Evolutionary conservation across 495 filamentous ascomycete genomes (phyloP).

Genomic region (Tuber aestivum): DNA sequence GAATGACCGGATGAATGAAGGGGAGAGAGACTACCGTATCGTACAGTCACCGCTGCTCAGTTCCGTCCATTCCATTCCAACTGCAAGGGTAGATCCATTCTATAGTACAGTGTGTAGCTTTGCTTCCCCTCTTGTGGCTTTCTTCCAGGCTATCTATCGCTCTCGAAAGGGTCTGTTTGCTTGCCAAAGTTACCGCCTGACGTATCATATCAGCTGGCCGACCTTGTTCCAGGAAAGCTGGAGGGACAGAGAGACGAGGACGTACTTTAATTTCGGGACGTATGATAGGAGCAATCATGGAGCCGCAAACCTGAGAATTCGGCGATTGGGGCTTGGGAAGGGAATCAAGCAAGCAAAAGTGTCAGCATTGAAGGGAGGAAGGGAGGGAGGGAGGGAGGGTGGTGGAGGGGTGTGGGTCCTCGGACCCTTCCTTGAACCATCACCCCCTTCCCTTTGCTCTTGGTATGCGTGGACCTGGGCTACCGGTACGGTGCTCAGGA

Average conservation of each 20-base stretch:
- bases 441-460: conserved; percentile 20
- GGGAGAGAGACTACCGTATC: background rate
- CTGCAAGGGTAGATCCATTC: conserved; percentile 3
- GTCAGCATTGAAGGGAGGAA: conserved; percentile 8
- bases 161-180: conserved; percentile 9
- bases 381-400: background rate
- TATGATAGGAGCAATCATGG: conserved; percentile 22
- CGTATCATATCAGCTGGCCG: conserved; percentile 39
- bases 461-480: background rate
- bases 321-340: conserved; percentile 24
- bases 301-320: conserved; percentile 32
- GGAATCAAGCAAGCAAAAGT: conserved; percentile 1
- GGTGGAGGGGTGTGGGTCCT: conserved; percentile 27
- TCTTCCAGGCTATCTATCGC: conserved; percentile 16
- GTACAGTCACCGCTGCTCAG: conserved; percentile 1
- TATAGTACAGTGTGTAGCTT: background rate
- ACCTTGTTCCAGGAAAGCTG: conserved; percentile 19
- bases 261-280: conserved; percentile 34
- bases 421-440: conserved; percentile 30
- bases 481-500: background rate
- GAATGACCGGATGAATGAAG: background rate
- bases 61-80: background rate
- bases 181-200: conserved; percentile 16
- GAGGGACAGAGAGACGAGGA: conserved; percentile 18
- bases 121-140: conserved; percentile 27